phyloP scores from a whole-genome alignment of 768 basidiomycete species.

The Boletus rufocinnamomeus region DNA sequence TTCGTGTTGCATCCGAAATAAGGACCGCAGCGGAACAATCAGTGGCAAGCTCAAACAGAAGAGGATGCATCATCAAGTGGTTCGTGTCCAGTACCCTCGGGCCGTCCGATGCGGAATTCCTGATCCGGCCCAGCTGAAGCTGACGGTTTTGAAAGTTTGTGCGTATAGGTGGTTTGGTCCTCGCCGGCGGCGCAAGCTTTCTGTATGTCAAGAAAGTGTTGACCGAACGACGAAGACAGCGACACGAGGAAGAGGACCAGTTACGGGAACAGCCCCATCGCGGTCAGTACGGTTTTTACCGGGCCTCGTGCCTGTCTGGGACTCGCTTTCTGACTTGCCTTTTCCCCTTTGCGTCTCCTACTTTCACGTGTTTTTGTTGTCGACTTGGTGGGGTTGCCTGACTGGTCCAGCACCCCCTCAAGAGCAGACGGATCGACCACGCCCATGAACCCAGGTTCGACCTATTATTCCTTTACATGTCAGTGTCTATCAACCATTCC shows the following conservation, averaged over 20 bases:
- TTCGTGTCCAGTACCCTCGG: conserved; percentile 8
- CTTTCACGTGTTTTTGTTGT: not conserved
- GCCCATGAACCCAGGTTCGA: conserved; percentile 4
- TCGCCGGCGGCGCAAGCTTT: conserved; percentile 33
- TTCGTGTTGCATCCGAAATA: not conserved
- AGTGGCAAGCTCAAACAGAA: not conserved
- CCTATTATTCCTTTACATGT: not conserved
- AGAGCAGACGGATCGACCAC: conserved; percentile 9
- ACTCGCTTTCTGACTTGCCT: conserved; percentile 15
- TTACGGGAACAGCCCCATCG: conserved; percentile 10
- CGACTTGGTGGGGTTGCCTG: not conserved
- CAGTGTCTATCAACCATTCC: not conserved
- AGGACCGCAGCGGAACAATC: conserved; percentile 2
- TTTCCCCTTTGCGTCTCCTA: not conserved
- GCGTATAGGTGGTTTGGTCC: conserved; percentile 32
- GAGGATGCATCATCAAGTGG: conserved; percentile 22
- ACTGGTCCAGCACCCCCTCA: conserved; percentile 4
- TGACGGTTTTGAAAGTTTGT: conserved; percentile 15
- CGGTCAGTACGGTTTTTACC: conserved; percentile 2
- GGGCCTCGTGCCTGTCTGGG: not conserved
- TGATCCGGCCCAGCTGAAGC: not conserved
- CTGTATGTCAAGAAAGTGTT: conserved; percentile 34
- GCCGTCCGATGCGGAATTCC: not conserved
- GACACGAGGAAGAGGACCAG: conserved; percentile 21
- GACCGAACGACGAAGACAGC: conserved; percentile 28